Evolutionary conservation across 2,329 filamentous ascomycete species (phyloP).

Genomic region (Xylariaceae sp.): DNA sequence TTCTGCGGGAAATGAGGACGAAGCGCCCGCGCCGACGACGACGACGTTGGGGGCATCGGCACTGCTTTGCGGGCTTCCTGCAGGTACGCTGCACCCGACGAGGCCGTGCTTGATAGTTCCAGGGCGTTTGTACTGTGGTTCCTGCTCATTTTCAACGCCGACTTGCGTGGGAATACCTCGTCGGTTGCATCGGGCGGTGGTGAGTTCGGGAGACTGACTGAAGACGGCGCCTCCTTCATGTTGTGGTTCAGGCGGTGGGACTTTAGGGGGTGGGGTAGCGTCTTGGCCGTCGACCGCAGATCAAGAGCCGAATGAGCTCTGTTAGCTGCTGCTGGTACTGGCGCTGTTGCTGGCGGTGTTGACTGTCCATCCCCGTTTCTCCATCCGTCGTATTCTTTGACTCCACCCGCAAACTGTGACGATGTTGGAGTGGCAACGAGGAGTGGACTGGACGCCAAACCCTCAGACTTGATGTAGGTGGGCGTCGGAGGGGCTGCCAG

Average conservation of each 20-base stretch:
- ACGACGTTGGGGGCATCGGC: constrained; percentile 23
- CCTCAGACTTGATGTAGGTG: constrained; percentile 9
- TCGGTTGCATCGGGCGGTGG: constrained; percentile 26
- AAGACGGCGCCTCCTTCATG: constrained; percentile 19
- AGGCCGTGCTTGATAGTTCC: constrained; percentile 22
- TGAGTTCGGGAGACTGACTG: constrained; percentile 27
- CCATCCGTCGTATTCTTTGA: constrained; percentile 21
- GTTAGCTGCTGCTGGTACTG: too few relatives aligned
- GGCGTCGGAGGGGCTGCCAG: constrained; percentile 19
- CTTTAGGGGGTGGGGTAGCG: constrained; percentile 37
- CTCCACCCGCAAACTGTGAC: constrained; percentile 22
- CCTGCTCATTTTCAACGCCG: constrained; percentile 26
- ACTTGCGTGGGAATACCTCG: constrained; percentile 24
- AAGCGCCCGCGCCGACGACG: constrained; percentile 24
- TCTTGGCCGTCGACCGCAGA: constrained; percentile 27
- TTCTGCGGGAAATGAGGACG: constrained; percentile 28
- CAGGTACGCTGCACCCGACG: constrained; percentile 33
- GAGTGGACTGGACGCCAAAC: constrained; percentile 12
- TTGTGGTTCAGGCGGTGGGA: constrained; percentile 38
- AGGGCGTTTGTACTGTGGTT: constrained; percentile 24
- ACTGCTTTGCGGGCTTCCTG: constrained; percentile 36
- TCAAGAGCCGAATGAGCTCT: constrained; percentile 31
- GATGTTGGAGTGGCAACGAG: constrained; percentile 19
- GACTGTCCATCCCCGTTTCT: constrained; percentile 5
- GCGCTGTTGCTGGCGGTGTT: constrained; percentile 17